phyloP scores from a whole-genome alignment of 164 flowering plant species.

The Chimonanthus praecox region DNA sequence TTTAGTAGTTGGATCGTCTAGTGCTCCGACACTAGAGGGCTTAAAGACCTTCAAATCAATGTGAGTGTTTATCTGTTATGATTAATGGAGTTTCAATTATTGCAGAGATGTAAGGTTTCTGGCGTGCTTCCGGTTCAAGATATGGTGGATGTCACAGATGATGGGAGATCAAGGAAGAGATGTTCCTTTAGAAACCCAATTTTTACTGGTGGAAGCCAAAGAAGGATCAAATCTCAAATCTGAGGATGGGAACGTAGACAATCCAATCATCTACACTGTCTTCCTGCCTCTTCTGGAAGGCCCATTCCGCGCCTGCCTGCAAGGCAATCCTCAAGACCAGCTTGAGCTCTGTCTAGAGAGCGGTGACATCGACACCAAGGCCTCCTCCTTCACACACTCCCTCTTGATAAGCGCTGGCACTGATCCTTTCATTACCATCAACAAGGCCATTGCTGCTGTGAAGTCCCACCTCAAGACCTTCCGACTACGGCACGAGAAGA shows the following conservation, averaged over 20 bases:
- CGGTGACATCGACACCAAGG: constrained; percentile 63
- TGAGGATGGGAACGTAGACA: constrained; percentile 22
- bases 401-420: constrained; percentile 59
- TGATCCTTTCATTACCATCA: constrained; percentile 67
- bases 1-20: not conserved
- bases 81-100: not conserved
- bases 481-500: constrained; percentile 74
- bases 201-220: constrained; percentile 60
- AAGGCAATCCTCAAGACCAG: constrained; percentile 65
- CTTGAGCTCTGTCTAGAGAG: constrained; percentile 83
- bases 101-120: constrained; percentile 59
- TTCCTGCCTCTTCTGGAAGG: constrained; percentile 90
- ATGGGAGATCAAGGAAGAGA: constrained; percentile 79
- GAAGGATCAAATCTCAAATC: constrained; percentile 45
- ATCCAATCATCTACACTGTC: constrained; percentile 52
- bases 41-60: too few relatives aligned
- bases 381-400: constrained; percentile 54
- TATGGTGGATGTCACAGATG: constrained; percentile 98
- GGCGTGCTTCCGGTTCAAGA: constrained; percentile 82
- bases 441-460: constrained; percentile 56
- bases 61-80: too few relatives aligned
- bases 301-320: constrained; percentile 64
- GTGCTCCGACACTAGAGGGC: too few relatives aligned
- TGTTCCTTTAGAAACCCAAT: constrained; percentile 87
- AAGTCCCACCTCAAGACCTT: constrained; percentile 64